These are phyloP conservation scores for Fraxinus albicans DNA, from an alignment of 305 asterid species.

Conservation along the genomic window DNA sequence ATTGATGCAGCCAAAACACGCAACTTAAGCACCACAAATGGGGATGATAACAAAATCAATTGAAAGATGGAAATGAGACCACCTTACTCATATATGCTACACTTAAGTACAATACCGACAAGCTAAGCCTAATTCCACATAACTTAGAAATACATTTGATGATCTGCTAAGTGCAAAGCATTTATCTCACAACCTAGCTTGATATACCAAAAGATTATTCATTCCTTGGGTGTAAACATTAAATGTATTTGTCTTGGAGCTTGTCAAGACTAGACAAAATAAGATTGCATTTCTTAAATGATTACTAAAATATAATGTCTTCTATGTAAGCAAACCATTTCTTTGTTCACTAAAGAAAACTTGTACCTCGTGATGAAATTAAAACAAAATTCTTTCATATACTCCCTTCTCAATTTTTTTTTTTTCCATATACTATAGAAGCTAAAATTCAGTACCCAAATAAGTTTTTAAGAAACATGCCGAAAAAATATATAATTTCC, in stretches of 20 bases:
- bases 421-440: neutral
- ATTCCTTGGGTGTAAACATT: neutral
- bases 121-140: neutral
- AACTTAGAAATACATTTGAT: neutral
- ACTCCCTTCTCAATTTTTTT: neutral
- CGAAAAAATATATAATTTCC: neutral
- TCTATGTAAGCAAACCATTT: neutral
- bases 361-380: neutral
- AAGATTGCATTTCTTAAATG: neutral
- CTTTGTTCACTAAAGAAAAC: neutral
- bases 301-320: neutral
- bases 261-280: neutral
- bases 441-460: neutral
- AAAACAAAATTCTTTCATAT: neutral
- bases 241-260: neutral
- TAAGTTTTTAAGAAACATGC: neutral
- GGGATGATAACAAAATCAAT: neutral
- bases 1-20: conserved; percentile 15
- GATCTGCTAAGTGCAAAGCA: neutral
- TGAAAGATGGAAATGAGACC: neutral
- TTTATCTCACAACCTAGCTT: neutral
- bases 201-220: neutral
- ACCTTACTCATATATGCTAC: neutral
- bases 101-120: neutral
- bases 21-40: neutral